Percentiles rank a stretch among this genome's conserved stretches.
phyloP scores from a whole-genome alignment of 2,329 filamentous ascomycete genomes.

The Botryosphaeria dothidea region DNA sequence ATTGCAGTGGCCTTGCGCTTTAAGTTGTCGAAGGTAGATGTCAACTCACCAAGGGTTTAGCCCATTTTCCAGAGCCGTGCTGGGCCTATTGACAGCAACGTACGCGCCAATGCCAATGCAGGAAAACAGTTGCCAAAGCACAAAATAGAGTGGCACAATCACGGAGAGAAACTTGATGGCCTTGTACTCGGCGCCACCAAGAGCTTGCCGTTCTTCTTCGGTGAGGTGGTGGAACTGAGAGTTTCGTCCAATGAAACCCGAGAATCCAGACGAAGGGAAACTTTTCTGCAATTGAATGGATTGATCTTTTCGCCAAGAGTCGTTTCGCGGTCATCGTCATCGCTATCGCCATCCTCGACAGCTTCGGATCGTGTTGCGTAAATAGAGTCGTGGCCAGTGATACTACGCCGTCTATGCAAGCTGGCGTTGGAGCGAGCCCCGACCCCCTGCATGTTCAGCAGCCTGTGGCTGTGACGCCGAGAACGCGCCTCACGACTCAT shows the following conservation, averaged over 20 bases:
- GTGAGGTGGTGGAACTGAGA: slow-evolving; percentile 57
- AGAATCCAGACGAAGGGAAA: slow-evolving; percentile 33
- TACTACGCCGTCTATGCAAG: slow-evolving; percentile 24
- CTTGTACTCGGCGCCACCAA: slow-evolving; percentile 66
- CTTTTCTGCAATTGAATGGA: slow-evolving; percentile 9
- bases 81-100: slow-evolving; percentile 55
- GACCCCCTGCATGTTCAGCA: slow-evolving; percentile 37
- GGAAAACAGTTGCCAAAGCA: slow-evolving; percentile 60
- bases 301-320: background rate
- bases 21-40: too few species aligned
- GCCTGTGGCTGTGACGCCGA: slow-evolving; percentile 23
- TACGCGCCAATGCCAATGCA: slow-evolving; percentile 63
- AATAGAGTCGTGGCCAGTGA: background rate
- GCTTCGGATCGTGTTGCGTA: background rate
- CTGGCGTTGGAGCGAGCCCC: slow-evolving; percentile 34
- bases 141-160: slow-evolving; percentile 62
- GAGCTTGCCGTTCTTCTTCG: slow-evolving; percentile 55
- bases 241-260: slow-evolving; percentile 43
- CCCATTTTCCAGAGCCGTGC: slow-evolving; percentile 54
- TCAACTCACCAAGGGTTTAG: slow-evolving; percentile 57
- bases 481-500: slow-evolving; percentile 17
- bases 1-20: background rate
- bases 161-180: slow-evolving; percentile 61
- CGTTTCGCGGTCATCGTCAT: slow-evolving; percentile 1
- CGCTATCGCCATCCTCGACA: background rate